Base-by-base conservation (phyloP, 148 eudicot species). In the Arctostaphylos glauca region DNA sequence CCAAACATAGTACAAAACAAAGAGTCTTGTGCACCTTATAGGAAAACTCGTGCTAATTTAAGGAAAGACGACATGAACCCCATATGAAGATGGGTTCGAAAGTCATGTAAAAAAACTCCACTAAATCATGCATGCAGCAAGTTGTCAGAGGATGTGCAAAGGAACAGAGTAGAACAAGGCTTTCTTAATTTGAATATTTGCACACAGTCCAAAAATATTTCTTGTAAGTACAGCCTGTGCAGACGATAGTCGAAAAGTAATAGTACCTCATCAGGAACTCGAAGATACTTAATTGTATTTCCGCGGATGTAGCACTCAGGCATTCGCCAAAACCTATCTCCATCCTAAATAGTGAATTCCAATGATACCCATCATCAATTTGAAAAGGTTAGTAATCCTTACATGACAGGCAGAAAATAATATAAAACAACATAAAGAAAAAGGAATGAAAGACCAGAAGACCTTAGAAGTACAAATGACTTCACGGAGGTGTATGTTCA, bases 401-500 rank as follows among this genome's bases (percentile, higher is more conserved):
- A 15, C 4, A 77, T 54, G 18, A 76, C 38, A 1, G 6, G 13
- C 5, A 31, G 3, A 9, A 76, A 4, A 23, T 75, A 50, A 75
- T 49, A 2, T 48, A 49, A 31, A 21, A 49, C 18, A 74, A 74
- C 7, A 53, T 21, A 76, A 76, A 52, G 38, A 25, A 76, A 9
- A 47, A n/a, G 13, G 56, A 5, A 77, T 15, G 47, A 54, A 54
- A 14, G 64, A 50, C 77, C 13, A 72, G 18, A 23, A 84, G 77
- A 93, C 98, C 95, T 95, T 93, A 49, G 97, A 95, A 77, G 98
- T 95, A 87, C 98, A 95, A 54, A 93, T 95, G 58, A 95, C 98
- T 92, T 95, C 98, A 79, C 95, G 97, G 74, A 93, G 98, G 88
- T 95, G 98, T 74, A 95, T 95, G 78, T 95, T 95, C 98, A 95